Evolutionary conservation across 306 rosid species (phyloP).

Genomic region (Notholithocarpus densiflorus): DNA sequence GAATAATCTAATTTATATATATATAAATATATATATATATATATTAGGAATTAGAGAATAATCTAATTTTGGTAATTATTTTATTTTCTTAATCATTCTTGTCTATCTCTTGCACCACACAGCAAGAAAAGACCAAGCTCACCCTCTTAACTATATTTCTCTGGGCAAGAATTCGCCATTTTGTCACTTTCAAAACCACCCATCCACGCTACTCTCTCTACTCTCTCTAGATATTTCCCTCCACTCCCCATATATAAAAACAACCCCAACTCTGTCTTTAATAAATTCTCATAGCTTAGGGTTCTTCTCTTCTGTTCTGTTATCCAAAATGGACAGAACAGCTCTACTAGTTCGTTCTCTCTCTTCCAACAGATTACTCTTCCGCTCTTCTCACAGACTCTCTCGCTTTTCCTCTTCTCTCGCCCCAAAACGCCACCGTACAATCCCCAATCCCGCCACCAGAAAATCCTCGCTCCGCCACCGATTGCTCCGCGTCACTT

Average conservation of each 20-base stretch:
- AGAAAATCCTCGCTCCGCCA: constrained; percentile 40
- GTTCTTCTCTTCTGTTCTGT: neutral
- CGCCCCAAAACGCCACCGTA: constrained; percentile 17
- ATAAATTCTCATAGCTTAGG: neutral
- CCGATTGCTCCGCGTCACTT: constrained; percentile 31
- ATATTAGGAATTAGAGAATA: too few species aligned
- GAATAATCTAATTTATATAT: too few species aligned
- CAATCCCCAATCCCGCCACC: constrained; percentile 7
- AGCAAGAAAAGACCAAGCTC: neutral
- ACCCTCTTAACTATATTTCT: neutral
- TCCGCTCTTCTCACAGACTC: constrained; percentile 38
- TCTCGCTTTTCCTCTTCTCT: constrained; percentile 16
- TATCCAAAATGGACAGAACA: constrained; percentile 63
- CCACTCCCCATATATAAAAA: constrained; percentile 4
- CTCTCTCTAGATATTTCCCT: neutral
- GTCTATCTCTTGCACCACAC: neutral
- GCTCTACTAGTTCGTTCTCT: constrained; percentile 63
- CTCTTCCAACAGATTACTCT: constrained; percentile 41
- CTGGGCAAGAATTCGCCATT: neutral
- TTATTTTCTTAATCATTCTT: too few species aligned
- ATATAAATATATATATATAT: too few species aligned
- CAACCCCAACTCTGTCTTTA: neutral
- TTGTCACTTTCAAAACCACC: constrained; percentile 3
- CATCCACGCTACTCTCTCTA: neutral
- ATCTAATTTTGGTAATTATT: too few species aligned